Evolutionary conservation across 805 yeast species (phyloP).

Genomic region (Kluyveromyces nonfermentans): DNA sequence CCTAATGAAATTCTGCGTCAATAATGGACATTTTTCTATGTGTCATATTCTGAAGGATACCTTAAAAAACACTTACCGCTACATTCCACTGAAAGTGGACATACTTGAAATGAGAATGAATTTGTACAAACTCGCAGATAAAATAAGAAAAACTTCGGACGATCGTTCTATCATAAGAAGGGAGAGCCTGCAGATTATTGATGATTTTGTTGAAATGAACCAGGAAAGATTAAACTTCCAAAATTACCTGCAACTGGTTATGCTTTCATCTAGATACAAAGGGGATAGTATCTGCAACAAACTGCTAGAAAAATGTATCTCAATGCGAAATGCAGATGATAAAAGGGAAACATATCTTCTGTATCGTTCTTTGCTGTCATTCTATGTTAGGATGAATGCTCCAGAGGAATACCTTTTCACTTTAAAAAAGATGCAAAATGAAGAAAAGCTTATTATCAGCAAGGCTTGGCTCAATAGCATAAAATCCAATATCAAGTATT

Average conservation of each 20-base stretch:
- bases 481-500: not conserved
- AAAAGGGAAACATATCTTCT: not conserved
- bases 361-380: constrained; percentile 1
- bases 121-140: constrained; percentile 4
- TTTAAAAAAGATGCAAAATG: not conserved
- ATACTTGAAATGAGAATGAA: constrained; percentile 17
- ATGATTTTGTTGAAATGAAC: constrained; percentile 11
- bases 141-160: not conserved
- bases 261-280: constrained; percentile 2
- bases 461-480: not conserved
- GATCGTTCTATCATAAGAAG: not conserved
- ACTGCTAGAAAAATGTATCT: constrained; percentile 1
- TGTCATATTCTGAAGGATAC: constrained; percentile 11
- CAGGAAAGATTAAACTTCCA: constrained; percentile 12
- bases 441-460: not conserved
- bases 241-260: constrained; percentile 17
- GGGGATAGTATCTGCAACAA: not conserved
- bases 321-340: not conserved
- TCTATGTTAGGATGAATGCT: constrained; percentile 1
- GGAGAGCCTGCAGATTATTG: constrained; percentile 3
- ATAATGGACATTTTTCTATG: constrained; percentile 9
- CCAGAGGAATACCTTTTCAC: constrained; percentile 1
- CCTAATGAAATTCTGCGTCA: constrained; percentile 10
- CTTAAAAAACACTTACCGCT: constrained; percentile 8
- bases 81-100: constrained; percentile 17